Conservation (phyloP, 495 filamentous ascomycete species). For the Cercophora scortea region DNA sequence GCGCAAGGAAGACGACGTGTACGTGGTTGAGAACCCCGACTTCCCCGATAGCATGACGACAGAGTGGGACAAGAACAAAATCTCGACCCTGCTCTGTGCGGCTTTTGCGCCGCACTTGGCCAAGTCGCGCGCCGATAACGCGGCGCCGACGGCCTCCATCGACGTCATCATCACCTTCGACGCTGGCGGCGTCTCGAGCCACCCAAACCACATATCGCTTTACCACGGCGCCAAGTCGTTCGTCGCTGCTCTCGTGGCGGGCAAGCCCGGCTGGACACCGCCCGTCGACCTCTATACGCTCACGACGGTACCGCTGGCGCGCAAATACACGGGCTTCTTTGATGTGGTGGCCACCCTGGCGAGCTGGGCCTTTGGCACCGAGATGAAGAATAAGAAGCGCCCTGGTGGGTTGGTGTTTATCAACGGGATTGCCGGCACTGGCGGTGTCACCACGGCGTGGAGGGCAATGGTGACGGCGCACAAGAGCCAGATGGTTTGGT, state of each 20-base stretch:
- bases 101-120: slow-evolving; percentile 59
- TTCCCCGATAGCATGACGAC: slow-evolving; percentile 83
- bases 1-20: slow-evolving; percentile 62
- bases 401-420: slow-evolving; percentile 60
- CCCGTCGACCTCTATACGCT: slow-evolving; percentile 82
- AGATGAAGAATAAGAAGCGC: slow-evolving; percentile 28
- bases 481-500: slow-evolving; percentile 97
- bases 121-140: slow-evolving; percentile 21
- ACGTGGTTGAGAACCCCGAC: slow-evolving; percentile 69
- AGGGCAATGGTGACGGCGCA: slow-evolving; percentile 82
- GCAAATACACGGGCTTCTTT: slow-evolving; percentile 75
- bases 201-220: slow-evolving; percentile 86
- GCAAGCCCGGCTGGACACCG: slow-evolving; percentile 56
- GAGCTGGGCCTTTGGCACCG: slow-evolving; percentile 31
- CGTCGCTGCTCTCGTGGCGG: slow-evolving; percentile 51
- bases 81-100: slow-evolving; percentile 58
- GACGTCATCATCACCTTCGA: slow-evolving; percentile 90
- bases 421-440: slow-evolving; percentile 44
- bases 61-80: slow-evolving; percentile 61
- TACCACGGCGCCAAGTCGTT: slow-evolving; percentile 76
- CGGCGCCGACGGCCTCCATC: slow-evolving; percentile 52
- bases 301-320: slow-evolving; percentile 53
- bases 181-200: slow-evolving; percentile 63
- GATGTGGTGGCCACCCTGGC: slow-evolving; percentile 63
- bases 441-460: slow-evolving; percentile 56